phyloP scores from a whole-genome alignment of 495 filamentous ascomycete genomes.

The Xylaria venustula region DNA sequence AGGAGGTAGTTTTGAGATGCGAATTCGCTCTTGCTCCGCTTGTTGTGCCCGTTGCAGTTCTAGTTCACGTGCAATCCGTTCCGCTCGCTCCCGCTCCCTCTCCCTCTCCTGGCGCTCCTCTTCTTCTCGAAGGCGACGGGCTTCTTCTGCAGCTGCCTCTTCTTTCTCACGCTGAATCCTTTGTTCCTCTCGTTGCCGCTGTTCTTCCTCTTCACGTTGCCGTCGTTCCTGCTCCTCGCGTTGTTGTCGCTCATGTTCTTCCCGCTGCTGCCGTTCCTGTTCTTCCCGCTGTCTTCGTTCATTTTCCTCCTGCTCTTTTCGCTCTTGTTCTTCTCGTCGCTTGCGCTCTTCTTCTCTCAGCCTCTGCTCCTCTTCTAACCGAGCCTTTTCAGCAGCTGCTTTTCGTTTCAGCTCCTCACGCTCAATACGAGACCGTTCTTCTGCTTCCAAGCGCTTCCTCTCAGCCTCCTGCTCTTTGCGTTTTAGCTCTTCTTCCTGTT shows the following conservation, averaged over 20 bases:
- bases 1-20: constrained; percentile 49
- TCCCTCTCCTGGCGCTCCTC: constrained; percentile 26
- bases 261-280: constrained; percentile 37
- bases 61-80: constrained; percentile 58
- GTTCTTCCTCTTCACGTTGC: constrained; percentile 37
- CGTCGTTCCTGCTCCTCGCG: constrained; percentile 31
- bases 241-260: constrained; percentile 31
- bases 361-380: constrained; percentile 21
- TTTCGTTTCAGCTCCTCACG: constrained; percentile 25
- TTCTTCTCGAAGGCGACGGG: constrained; percentile 42
- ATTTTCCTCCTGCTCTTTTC: constrained; percentile 32
- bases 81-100: constrained; percentile 31
- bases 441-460: constrained; percentile 43
- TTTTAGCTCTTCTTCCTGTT: constrained; percentile 41
- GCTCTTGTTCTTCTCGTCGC: constrained; percentile 27
- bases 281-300: constrained; percentile 37
- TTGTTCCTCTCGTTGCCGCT: constrained; percentile 36
- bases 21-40: constrained; percentile 46
- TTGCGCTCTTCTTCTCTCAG: constrained; percentile 26
- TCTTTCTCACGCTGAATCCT: constrained; percentile 43
- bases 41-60: constrained; percentile 44
- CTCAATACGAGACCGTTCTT: constrained; percentile 17
- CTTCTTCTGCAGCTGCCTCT: constrained; percentile 31
- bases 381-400: constrained; percentile 9
- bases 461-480: constrained; percentile 36